Evolutionary conservation across 352 stramenopile species (phyloP), one percentile per base, ranked within the genome.

Genomic region (Peronospora farinosa): DNA sequence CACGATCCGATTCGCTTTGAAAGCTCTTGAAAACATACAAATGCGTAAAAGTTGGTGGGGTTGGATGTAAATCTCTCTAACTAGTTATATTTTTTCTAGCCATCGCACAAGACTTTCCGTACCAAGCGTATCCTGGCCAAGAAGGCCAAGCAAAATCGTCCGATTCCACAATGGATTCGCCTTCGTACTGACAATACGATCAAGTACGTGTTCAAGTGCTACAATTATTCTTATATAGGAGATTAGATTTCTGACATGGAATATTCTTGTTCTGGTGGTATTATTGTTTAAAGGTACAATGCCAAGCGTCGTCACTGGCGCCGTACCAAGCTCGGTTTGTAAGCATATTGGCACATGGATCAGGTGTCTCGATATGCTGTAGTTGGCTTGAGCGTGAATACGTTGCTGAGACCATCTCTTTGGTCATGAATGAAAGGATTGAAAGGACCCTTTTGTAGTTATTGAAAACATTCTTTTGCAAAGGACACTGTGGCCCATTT

Each of bases 71-170:
- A 36, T 5, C 8, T 23, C 21, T 51, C 51, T 66, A 50, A 58
- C 40, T n/a, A 37, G 28, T 47, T 16, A 50, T 53, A 47, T 43
- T 11, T 15, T 41, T 2, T 40, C 13, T 48, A 98, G 97, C 95
- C 97, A 66, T 98, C 97, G 56, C 96, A 99, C 86, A 99, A 99
- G 88, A 97, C 95, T 51, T 99, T 99, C 88, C 87, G 96, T 71
- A 99, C 95, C 57, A 99, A 99, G 95, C 86, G 87, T 55, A 99
- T 96, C 57, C 94, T 99, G 61, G 96, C 95, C 64, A 99, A 99
- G 85, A 99, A 99, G 95, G 78, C 95, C 64, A 98, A 97, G 80
- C 97, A 99, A 82, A 99, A 99, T 84, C 92, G 97, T 51, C 97
- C 97, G 50, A 97, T 99, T 80, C 97, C 97, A 42, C 92, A 99